phyloP scores from a whole-genome alignment of 805 yeast genomes.

The Hanseniaspora lachancei region DNA sequence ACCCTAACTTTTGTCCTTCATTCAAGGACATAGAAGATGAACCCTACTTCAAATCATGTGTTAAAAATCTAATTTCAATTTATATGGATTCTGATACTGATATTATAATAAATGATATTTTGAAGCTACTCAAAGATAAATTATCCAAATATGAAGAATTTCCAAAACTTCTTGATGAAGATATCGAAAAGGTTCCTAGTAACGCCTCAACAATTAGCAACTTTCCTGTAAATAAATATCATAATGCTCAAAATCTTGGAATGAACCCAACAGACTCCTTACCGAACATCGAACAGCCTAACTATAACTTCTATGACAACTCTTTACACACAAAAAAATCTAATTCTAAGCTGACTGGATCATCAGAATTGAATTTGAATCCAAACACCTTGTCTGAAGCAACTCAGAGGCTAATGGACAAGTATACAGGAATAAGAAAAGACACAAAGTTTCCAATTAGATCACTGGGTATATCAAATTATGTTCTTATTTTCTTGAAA shows the following conservation, averaged over 20 bases:
- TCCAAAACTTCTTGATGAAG: background rate
- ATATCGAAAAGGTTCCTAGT: background rate
- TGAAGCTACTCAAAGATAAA: constrained; percentile 3
- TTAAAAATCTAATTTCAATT: background rate
- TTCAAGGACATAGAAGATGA: constrained; percentile 10
- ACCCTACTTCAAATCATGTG: constrained; percentile 10
- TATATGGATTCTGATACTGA: background rate
- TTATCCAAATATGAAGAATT: constrained; percentile 11
- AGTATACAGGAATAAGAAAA: constrained; percentile 8
- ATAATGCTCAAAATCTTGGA: background rate
- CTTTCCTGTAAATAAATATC: background rate
- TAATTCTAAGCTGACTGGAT: background rate
- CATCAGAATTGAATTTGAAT: background rate
- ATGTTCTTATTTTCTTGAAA: constrained; percentile 10
- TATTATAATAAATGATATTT: constrained; percentile 1
- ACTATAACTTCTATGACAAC: background rate
- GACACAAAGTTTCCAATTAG: constrained; percentile 12
- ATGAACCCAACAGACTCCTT: background rate
- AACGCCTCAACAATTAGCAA: background rate
- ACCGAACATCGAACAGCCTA: background rate
- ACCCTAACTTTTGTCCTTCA: constrained; percentile 13
- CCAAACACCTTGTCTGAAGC: background rate
- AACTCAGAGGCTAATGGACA: constrained; percentile 1
- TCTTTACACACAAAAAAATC: background rate
- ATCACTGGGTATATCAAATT: constrained; percentile 12